These are phyloP conservation scores for Solanum chilense DNA, from an alignment of 257 asterid species.

Conservation along the genomic window DNA sequence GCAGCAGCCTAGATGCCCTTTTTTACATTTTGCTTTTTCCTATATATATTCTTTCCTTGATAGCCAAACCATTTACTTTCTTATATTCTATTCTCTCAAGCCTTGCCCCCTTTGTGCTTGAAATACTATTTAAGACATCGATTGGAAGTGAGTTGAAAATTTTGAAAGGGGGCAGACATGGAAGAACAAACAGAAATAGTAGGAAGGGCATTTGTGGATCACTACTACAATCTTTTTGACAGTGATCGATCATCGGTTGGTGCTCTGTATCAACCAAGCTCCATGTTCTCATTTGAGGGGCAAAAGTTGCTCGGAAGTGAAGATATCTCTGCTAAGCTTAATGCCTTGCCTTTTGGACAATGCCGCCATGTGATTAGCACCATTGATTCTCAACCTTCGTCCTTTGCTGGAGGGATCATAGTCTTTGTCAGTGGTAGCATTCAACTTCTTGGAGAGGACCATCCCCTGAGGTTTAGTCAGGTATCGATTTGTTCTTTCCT, in stretches of 20 bases:
- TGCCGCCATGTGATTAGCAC: conserved; percentile 48
- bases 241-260: conserved; percentile 18
- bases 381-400: conserved; percentile 42
- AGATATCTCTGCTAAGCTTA: conserved; percentile 31
- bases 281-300: conserved; percentile 52
- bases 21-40: neutral
- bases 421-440: conserved; percentile 52
- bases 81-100: neutral
- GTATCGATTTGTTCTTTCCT: neutral
- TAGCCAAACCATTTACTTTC: neutral
- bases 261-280: conserved; percentile 33
- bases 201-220: conserved; percentile 44
- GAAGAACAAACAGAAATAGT: conserved; percentile 31
- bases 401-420: conserved; percentile 28
- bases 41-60: neutral
- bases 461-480: conserved; percentile 60
- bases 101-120: neutral
- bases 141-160: neutral
- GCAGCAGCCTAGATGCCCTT: conserved; percentile 33
- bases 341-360: conserved; percentile 36
- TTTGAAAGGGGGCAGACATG: conserved; percentile 16
- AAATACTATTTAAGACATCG: neutral
- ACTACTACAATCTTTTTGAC: conserved; percentile 37
- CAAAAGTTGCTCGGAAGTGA: conserved; percentile 27
- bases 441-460: conserved; percentile 39